These are phyloP conservation scores for Thermochaetoides thermophila DNA, from an alignment of 495 filamentous ascomycete species.

Conservation along the genomic window DNA sequence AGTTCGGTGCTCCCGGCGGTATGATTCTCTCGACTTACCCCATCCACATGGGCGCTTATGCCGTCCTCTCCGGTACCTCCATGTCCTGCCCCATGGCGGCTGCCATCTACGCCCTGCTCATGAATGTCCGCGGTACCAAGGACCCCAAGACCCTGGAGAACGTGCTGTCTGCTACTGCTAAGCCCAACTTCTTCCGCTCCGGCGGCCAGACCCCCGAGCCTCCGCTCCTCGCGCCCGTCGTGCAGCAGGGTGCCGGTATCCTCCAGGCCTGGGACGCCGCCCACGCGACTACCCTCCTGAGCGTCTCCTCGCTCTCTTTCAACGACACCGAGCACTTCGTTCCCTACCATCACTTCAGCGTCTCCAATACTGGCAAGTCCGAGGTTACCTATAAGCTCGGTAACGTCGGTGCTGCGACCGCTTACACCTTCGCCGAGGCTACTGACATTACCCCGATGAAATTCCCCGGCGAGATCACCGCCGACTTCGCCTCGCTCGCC, in stretches of 20 bases:
- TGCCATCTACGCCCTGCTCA: slow-evolving; percentile 38
- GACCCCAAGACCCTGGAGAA: slow-evolving; percentile 33
- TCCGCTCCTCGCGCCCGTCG: slow-evolving; percentile 36
- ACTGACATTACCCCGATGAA: slow-evolving; percentile 16
- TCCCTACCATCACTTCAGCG: slow-evolving; percentile 31
- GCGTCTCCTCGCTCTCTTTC: slow-evolving; percentile 39
- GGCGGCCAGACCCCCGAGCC: slow-evolving; percentile 25
- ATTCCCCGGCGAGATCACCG: slow-evolving; percentile 27
- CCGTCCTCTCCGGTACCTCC: slow-evolving; percentile 41
- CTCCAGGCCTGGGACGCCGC: slow-evolving; percentile 42
- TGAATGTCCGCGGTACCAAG: slow-evolving; percentile 31
- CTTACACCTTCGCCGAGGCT: slow-evolving; percentile 25
- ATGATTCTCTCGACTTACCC: slow-evolving; percentile 44
- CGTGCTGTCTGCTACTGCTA: slow-evolving; percentile 30
- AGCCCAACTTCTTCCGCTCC: slow-evolving; percentile 29
- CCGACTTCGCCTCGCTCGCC: slow-evolving; percentile 21
- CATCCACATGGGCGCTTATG: slow-evolving; percentile 34
- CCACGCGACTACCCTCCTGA: slow-evolving; percentile 36
- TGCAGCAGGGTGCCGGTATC: slow-evolving; percentile 42
- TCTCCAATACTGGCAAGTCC: slow-evolving; percentile 35
- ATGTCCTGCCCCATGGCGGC: slow-evolving; percentile 46
- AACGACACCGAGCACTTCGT: slow-evolving; percentile 41
- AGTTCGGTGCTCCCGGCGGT: slow-evolving; percentile 39
- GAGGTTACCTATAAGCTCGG: slow-evolving; percentile 33
- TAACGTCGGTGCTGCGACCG: slow-evolving; percentile 27